These are phyloP conservation scores for Trypanosoma lewisi DNA, from an alignment of 208 protist species.

Conservation along the genomic window DNA sequence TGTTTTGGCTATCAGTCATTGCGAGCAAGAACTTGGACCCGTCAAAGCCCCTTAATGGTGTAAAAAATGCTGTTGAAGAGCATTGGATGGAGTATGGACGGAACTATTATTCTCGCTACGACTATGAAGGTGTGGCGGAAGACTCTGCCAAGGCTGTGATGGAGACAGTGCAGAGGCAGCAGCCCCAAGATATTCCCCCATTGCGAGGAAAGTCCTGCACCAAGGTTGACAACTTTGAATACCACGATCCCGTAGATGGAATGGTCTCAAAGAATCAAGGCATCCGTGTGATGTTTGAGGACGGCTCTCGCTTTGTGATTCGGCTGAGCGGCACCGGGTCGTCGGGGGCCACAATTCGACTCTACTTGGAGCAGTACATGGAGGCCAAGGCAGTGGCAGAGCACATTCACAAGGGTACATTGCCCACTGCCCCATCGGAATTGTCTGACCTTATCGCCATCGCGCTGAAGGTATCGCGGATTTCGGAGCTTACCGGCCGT, in stretches of 20 bases:
- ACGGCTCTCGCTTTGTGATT: conserved; percentile 96
- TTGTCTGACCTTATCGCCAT: conserved; percentile 84
- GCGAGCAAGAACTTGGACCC: conserved; percentile 51
- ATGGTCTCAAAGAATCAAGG: conserved; percentile 90
- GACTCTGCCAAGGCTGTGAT: conserved; percentile 88
- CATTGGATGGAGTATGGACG: conserved; percentile 96
- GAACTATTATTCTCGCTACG: conserved; percentile 97
- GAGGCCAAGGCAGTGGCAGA: conserved; percentile 34
- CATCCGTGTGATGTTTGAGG: conserved; percentile 93
- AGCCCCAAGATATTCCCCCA: conserved; percentile 34
- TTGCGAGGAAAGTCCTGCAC: conserved; percentile 47
- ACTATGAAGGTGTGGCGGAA: conserved; percentile 95
- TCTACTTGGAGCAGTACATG: conserved; percentile 97
- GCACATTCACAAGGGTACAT: conserved; percentile 35
- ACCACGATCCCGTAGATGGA: conserved; percentile 95
- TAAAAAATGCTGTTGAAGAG: conserved; percentile 89
- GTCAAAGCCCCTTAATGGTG: conserved; percentile 56
- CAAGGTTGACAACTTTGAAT: conserved; percentile 94
- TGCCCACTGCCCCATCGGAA: conserved; percentile 54
- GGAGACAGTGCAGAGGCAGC: conserved; percentile 37
- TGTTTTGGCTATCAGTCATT: conserved; percentile 96
- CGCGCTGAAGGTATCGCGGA: conserved; percentile 80
- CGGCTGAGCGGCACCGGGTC: conserved; percentile 95
- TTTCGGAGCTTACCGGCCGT: conserved; percentile 89
- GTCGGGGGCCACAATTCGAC: conserved; percentile 94